phyloP scores from a whole-genome alignment of 2,329 filamentous ascomycete species.

The Phialophora verrucosa region DNA sequence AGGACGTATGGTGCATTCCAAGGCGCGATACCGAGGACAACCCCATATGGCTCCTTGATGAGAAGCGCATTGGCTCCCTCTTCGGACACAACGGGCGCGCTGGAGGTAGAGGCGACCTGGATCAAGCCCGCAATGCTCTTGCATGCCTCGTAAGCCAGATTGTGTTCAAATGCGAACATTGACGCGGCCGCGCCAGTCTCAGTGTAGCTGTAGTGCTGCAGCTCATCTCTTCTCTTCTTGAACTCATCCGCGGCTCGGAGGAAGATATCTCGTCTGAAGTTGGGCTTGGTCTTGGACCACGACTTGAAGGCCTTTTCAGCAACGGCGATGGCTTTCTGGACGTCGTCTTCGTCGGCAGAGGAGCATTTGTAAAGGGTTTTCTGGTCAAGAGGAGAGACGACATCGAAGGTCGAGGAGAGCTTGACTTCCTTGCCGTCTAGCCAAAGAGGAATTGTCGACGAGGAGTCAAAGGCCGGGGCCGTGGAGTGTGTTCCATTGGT shows the following conservation, averaged over 20 bases:
- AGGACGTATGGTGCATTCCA: conserved; percentile 69
- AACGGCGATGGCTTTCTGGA: conserved; percentile 61
- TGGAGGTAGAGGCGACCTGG: conserved; percentile 46
- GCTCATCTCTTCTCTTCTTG: conserved; percentile 63
- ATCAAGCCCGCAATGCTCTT: conserved; percentile 34
- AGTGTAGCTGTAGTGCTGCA: conserved; percentile 63
- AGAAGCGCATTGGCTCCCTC: conserved; percentile 67
- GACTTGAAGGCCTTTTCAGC: conserved; percentile 71
- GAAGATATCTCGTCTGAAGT: conserved; percentile 70
- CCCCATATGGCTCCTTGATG: conserved; percentile 76
- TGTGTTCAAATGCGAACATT: conserved; percentile 43
- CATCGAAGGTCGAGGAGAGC: conserved; percentile 51
- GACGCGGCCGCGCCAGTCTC: conserved; percentile 61
- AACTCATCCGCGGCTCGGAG: conserved; percentile 70
- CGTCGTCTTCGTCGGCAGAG: conserved; percentile 62
- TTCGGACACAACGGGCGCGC: conserved; percentile 55
- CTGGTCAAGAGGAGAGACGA: conserved; percentile 62
- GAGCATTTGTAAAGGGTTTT: conserved; percentile 62
- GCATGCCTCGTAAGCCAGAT: conserved; percentile 31
- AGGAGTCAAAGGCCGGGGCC: conserved; percentile 35
- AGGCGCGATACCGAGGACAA: conserved; percentile 78
- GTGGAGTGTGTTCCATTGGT: conserved; percentile 23
- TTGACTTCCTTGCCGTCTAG: conserved; percentile 52
- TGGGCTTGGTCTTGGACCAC: conserved; percentile 70
- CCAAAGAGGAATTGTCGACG: conserved; percentile 48